Base-by-base conservation (phyloP, 2,329 filamentous ascomycete genomes). In the Spiromastix sp. region DNA sequence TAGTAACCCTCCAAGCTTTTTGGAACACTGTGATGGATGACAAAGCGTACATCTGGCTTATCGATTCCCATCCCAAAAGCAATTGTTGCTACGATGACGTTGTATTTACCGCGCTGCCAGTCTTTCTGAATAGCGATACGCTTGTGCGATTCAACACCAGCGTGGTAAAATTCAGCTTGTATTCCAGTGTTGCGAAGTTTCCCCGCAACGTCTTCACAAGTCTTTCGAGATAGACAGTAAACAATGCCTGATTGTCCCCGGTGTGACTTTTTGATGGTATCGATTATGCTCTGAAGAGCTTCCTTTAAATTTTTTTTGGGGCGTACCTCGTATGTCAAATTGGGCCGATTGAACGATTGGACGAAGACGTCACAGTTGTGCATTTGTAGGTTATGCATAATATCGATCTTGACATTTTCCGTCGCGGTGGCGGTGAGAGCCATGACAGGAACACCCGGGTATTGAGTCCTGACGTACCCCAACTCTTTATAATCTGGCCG, bases 31-130 rank as follows among this genome's bases (percentile, higher is more conserved):
- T 93, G 81, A 53, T 98, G 93, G 26, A 98, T 85, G 21, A 98
- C 91, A 55, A 93, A 98, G 18, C 91, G 82, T 31, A 98, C 91
- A 55, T 98, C 82, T 1, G 87, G 76, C 57, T 98, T 98, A 65
- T 98, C 91, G 45, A 98, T 98, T n/a, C 91, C 91, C 91, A 98
- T 98, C 5, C 91, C 91, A 54, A 98, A 98, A 16, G 91, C 91
- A 56, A 98, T 96, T 0, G 91, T 98, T 13, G 91, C 93, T 32
- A 98, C 91, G 28, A 98, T 93, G 21, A 98, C 83, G 47, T 94
- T 82, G 49, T 80, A 74, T 34, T 68, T 63, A 4, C 86, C 85
- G 28, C 63, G 65, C 56, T 98, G 91, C 91, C 91, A 98, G 19
- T 77, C 60, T 41, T 72, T 72, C 56, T 96, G 89, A 4, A 91